phyloP scores from a whole-genome alignment of 2,329 filamentous ascomycete genomes.

The Cercospora berteroae region DNA sequence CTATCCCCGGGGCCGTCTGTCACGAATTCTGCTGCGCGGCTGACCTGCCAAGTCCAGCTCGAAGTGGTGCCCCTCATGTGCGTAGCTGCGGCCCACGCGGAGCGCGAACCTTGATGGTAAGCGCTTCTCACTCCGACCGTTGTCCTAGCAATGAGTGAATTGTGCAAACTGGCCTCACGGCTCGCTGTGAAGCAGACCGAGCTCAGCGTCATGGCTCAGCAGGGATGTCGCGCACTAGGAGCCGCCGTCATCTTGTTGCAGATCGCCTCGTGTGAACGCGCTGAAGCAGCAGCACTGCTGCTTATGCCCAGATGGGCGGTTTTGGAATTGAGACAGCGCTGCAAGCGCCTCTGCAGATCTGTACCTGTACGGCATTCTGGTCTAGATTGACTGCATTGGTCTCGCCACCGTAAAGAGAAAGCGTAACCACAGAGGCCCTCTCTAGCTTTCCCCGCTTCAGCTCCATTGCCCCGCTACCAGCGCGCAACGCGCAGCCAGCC shows the following conservation, averaged over 20 bases:
- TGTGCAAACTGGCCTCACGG: not conserved
- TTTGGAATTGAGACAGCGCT: not conserved
- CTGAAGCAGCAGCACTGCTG: not conserved
- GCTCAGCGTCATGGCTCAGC: not conserved
- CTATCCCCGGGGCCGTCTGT: constrained; percentile 14
- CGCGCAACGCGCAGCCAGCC: constrained; percentile 6
- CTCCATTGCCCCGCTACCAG: constrained; percentile 6
- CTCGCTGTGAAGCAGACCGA: constrained; percentile 6
- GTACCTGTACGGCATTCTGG: not conserved
- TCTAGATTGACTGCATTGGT: constrained; percentile 7
- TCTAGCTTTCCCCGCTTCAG: constrained; percentile 6
- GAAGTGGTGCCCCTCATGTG: not conserved
- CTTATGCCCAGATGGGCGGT: not conserved
- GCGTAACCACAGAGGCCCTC: not conserved
- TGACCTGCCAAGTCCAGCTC: not conserved
- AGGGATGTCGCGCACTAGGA: constrained; percentile 1
- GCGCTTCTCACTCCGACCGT: not conserved
- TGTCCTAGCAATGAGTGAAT: not conserved
- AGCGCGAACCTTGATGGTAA: not conserved
- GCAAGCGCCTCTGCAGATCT: constrained; percentile 11
- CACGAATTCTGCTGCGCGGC: not conserved
- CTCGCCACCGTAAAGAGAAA: not conserved
- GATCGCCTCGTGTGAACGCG: not conserved
- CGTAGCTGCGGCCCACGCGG: not conserved
- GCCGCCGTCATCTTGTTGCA: not conserved